phyloP scores from a whole-genome alignment of 2,329 filamentous ascomycete genomes.

The Furcasterigmium sp. region DNA sequence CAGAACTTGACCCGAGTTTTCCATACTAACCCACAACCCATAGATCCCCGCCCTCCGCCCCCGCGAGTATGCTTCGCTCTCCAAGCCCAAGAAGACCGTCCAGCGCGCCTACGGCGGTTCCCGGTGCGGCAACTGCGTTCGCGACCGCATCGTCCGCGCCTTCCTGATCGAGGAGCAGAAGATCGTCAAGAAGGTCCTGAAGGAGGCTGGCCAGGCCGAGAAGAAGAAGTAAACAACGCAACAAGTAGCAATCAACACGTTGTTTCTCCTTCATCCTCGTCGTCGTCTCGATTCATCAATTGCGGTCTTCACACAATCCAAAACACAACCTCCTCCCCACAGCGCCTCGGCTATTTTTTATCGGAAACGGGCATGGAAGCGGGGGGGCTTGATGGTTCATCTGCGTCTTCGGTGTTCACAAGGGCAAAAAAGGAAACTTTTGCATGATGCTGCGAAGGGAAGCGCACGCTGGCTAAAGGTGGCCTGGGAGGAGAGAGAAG shows the following conservation, averaged over 20 bases:
- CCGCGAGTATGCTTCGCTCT: slow-evolving; percentile 95
- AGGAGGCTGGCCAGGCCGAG: slow-evolving; percentile 81
- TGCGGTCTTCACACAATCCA: background rate
- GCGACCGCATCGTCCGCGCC: slow-evolving; percentile 94
- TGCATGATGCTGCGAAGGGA: slow-evolving; percentile 36
- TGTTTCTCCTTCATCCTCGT: background rate
- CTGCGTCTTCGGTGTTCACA: slow-evolving; percentile 45
- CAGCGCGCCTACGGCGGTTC: slow-evolving; percentile 97
- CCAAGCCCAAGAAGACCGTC: slow-evolving; percentile 98
- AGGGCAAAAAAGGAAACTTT: slow-evolving; percentile 37
- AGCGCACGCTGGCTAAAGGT: slow-evolving; percentile 20
- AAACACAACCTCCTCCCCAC: background rate
- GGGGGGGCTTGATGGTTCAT: slow-evolving; percentile 41
- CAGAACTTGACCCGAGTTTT: too few species aligned
- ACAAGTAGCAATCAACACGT: slow-evolving; percentile 12
- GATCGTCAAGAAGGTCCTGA: slow-evolving; percentile 99
- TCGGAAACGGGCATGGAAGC: slow-evolving; percentile 15
- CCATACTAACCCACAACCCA: slow-evolving; percentile 9
- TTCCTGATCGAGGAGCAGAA: slow-evolving; percentile 99
- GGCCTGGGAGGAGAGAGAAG: slow-evolving; percentile 12
- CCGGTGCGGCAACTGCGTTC: slow-evolving; percentile 97
- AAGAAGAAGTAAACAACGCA: slow-evolving; percentile 62
- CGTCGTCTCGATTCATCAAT: background rate
- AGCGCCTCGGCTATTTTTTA: background rate
- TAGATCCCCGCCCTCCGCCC: slow-evolving; percentile 95